Evolutionary conservation across 2,329 filamentous ascomycete species (phyloP), one percentile per base, ranked within the genome.

Genomic region (Penicillium sp.): DNA sequence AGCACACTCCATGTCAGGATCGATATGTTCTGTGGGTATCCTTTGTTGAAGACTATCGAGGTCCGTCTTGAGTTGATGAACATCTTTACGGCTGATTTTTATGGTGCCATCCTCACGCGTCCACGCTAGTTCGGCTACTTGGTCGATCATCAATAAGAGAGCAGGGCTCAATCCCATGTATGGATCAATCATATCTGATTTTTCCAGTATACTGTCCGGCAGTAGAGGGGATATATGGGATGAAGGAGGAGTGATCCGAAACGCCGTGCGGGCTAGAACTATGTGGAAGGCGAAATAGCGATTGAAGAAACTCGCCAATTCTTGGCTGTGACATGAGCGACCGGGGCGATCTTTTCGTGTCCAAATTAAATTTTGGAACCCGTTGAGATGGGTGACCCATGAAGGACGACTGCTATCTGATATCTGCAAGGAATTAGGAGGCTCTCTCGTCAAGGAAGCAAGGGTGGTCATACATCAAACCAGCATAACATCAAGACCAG

Each of bases 401-500:
- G 60, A 61, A 4, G 62, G 51, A 31, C 58, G 53, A 43, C 62
- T 61, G n/a, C 52, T 51, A 43, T 64, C 59, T 7, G 60, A 62
- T n/a, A 64, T 62, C 56, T 63, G 26, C 3, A 9, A 17, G 6
- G n/a, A 4, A 17, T 55, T 9, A 51, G 40, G 44, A 33, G 13
- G 24, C 15, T 19, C 21, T 24, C 24, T 26, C 6, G 26, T n/a
- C 26, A 45, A 21, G 29, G 12, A 37, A 12, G n/a, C 1, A 15
- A 28, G 28, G 44, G 3, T 13, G 2, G 4, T 33, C 42, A 29
- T 39, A 51, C 48, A 42, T 56, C 60, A 22, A 60, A 64, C 59
- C 59, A 64, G 32, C 60, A 63, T 19, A 64, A 33, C 59, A 64
- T 64, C 19, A 64, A 45, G 29, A 60, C 58, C 2, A 62, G 43